A percentile compares a stretch with the other conserved stretches of the same genome.
phyloP scores from a whole-genome alignment of 2,329 filamentous ascomycete species.

The Thelonectria blattea region DNA sequence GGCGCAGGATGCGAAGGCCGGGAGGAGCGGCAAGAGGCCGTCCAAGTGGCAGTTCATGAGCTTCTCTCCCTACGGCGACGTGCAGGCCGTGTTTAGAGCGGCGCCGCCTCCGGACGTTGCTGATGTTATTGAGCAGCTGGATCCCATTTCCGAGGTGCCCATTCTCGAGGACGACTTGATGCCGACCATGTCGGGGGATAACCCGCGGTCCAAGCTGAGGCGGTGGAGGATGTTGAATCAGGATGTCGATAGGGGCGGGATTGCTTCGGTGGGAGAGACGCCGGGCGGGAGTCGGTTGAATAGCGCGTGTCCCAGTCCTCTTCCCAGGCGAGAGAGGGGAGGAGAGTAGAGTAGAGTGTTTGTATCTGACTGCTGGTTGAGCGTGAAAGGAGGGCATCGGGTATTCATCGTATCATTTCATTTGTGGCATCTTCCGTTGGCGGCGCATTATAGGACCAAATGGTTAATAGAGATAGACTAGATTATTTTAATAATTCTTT shows the following conservation, averaged over 20 bases:
- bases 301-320: constrained; percentile 13
- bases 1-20: constrained; percentile 17
- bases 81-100: constrained; percentile 64
- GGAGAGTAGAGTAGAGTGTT: not conserved
- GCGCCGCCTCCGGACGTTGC: constrained; percentile 55
- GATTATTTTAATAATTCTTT: not conserved
- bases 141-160: constrained; percentile 39
- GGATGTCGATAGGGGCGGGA: constrained; percentile 5
- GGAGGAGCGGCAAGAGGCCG: constrained; percentile 25
- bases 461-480: not conserved
- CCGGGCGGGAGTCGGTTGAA: not conserved
- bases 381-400: not conserved
- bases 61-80: constrained; percentile 63
- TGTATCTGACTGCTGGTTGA: not conserved
- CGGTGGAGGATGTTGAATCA: constrained; percentile 17
- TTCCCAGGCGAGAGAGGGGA: not conserved
- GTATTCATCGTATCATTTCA: not conserved
- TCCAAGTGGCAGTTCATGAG: constrained; percentile 54
- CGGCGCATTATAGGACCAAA: not conserved
- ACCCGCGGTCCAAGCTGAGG: constrained; percentile 21
- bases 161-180: constrained; percentile 40
- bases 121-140: constrained; percentile 41
- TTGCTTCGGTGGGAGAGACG: not conserved
- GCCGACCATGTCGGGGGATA: constrained; percentile 33
- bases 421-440: not conserved